Conservation (phyloP, 176 grass and related monocot species). For the Carex littledalei region DNA sequence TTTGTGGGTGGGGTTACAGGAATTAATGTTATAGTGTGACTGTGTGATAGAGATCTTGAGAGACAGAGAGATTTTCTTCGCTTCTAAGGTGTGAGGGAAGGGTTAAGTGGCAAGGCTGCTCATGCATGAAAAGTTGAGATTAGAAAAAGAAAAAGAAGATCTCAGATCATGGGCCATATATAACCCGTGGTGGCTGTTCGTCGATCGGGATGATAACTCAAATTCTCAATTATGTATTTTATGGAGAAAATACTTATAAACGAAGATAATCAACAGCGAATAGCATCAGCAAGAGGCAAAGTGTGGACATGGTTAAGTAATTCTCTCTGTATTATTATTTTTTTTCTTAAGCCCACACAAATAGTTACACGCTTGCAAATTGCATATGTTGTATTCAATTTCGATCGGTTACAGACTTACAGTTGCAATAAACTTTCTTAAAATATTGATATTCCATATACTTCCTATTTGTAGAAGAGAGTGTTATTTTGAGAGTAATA, state of each 20-base stretch:
- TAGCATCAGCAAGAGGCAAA: not conserved
- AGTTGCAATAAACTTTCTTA: not conserved
- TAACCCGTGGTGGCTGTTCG: not conserved
- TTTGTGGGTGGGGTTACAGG: conserved; percentile 43
- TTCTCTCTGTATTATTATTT: too few relatives aligned
- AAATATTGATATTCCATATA: not conserved
- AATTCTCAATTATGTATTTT: not conserved
- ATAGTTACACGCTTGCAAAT: not conserved
- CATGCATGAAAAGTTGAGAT: conserved; percentile 28
- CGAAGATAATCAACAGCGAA: not conserved
- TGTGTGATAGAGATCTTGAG: conserved; percentile 10
- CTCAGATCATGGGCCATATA: conserved; percentile 21
- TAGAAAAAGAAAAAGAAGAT: conserved; percentile 32
- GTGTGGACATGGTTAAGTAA: not conserved
- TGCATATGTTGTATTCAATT: not conserved
- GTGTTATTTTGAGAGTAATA: too few relatives aligned
- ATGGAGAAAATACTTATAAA: not conserved
- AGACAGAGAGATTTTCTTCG: conserved; percentile 19
- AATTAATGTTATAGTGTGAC: conserved; percentile 30
- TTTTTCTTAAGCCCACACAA: not conserved
- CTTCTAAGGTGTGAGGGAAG: not conserved
- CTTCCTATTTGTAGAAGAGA: not conserved
- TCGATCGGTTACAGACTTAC: not conserved
- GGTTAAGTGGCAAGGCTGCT: not conserved
- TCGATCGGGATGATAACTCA: not conserved